Percentiles rank a stretch among this genome's conserved stretches.
phyloP scores from a whole-genome alignment of 2,329 filamentous ascomycete species.

The Torrubiella hemipterigena region DNA sequence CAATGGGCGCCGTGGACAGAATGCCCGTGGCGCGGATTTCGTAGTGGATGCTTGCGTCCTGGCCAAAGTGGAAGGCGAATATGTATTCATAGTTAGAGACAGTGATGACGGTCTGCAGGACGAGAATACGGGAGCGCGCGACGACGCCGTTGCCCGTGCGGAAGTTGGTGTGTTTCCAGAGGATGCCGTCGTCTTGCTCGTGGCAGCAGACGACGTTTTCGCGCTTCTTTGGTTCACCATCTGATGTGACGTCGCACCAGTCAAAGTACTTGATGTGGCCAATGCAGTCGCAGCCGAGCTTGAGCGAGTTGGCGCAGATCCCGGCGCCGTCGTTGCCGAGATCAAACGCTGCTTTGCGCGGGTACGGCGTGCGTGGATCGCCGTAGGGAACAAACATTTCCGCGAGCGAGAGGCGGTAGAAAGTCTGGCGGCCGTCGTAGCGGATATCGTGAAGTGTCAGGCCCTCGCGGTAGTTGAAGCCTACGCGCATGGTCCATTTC shows the following conservation, averaged over 20 bases:
- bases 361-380: constrained; percentile 49
- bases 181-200: constrained; percentile 35
- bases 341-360: constrained; percentile 57
- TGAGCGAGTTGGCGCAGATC: constrained; percentile 52
- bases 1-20: constrained; percentile 29
- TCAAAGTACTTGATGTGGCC: constrained; percentile 41
- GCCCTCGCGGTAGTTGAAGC: constrained; percentile 57
- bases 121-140: constrained; percentile 40
- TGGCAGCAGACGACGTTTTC: constrained; percentile 24
- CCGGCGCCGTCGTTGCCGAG: constrained; percentile 56
- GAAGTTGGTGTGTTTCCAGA: constrained; percentile 52
- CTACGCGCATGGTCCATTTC: constrained; percentile 54
- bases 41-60: constrained; percentile 30
- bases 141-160: constrained; percentile 43
- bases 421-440: constrained; percentile 50
- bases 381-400: constrained; percentile 61
- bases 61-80: constrained; percentile 34
- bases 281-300: constrained; percentile 52
- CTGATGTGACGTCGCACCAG: constrained; percentile 17
- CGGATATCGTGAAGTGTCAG: constrained; percentile 53
- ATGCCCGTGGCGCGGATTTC: constrained; percentile 31
- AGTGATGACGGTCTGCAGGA: constrained; percentile 50
- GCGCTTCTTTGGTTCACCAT: constrained; percentile 17
- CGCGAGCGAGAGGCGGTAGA: constrained; percentile 51
- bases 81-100: constrained; percentile 51